phyloP scores from a whole-genome alignment of 2,329 filamentous ascomycete genomes.

The Hymenoscyphus repandus region DNA sequence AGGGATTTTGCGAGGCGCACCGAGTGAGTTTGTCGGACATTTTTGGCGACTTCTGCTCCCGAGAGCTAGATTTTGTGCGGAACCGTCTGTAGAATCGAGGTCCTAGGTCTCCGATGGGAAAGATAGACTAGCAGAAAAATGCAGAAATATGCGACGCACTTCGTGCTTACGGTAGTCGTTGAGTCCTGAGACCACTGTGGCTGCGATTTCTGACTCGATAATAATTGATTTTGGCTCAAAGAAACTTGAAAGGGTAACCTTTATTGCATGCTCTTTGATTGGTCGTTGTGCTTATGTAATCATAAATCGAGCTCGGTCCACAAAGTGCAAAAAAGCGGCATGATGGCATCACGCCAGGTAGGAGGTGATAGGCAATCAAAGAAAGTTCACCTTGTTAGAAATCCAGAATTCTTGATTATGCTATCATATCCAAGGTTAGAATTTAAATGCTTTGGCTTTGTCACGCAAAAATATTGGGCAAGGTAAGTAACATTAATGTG shows the following conservation, averaged over 20 bases:
- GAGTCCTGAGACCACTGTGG: background rate
- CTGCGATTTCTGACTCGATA: background rate
- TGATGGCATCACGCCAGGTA: too few species aligned
- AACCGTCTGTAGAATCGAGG: background rate
- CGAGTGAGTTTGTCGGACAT: constrained; percentile 96
- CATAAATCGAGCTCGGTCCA: too few species aligned
- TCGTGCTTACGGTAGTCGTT: background rate
- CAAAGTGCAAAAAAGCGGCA: too few species aligned
- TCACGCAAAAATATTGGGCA: too few species aligned
- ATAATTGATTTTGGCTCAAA: background rate
- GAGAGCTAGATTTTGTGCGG: background rate
- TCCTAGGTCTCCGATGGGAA: background rate
- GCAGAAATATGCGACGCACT: too few species aligned
- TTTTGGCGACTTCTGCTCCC: constrained; percentile 17
- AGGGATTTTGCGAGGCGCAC: constrained; percentile 46
- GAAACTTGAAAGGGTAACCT: background rate
- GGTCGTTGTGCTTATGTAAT: too few species aligned
- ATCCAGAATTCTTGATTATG: too few species aligned
- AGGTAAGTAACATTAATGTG: too few species aligned
- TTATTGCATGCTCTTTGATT: background rate
- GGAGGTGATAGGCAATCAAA: too few species aligned
- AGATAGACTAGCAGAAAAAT: background rate
- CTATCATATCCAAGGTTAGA: too few species aligned
- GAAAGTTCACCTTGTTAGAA: too few species aligned
- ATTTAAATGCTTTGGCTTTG: too few species aligned